phyloP scores from a whole-genome alignment of 2,329 filamentous ascomycete species.

The Xylariaceae sp. region DNA sequence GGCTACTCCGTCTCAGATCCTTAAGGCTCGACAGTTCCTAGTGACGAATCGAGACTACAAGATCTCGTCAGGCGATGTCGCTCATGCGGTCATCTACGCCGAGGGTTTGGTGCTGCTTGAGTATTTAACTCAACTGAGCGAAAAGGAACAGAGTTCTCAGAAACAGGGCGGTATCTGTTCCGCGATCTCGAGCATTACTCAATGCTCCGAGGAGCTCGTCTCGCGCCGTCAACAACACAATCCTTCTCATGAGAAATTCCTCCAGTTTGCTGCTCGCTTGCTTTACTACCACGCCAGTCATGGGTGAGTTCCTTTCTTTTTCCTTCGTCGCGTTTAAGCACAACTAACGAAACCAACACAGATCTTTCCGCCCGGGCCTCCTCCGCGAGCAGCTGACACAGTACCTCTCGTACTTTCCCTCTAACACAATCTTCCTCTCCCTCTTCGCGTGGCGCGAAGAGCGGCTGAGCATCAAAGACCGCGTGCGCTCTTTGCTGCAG shows the following conservation, averaged over 20 bases:
- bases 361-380: constrained; percentile 71
- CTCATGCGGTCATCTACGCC: constrained; percentile 60
- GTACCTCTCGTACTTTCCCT: constrained; percentile 71
- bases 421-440: constrained; percentile 77
- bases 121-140: constrained; percentile 63
- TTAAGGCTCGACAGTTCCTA: constrained; percentile 63
- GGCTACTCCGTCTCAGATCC: constrained; percentile 48
- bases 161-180: constrained; percentile 63
- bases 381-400: constrained; percentile 67
- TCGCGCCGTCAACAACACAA: constrained; percentile 44
- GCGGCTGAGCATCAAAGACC: constrained; percentile 75
- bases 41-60: constrained; percentile 60
- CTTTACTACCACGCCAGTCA: constrained; percentile 70
- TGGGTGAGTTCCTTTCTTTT: constrained; percentile 50
- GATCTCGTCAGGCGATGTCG: constrained; percentile 56
- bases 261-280: constrained; percentile 72
- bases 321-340: not conserved
- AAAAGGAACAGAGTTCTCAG: constrained; percentile 52
- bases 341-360: constrained; percentile 37
- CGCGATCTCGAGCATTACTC: constrained; percentile 52
- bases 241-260: constrained; percentile 64
- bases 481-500: constrained; percentile 71
- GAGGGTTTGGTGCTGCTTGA: constrained; percentile 70
- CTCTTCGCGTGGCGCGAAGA: constrained; percentile 78
- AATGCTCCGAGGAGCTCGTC: constrained; percentile 52